A percentile compares a stretch with the other conserved stretches of the same genome.
These are phyloP conservation scores for Aspergillus sp. DNA, from an alignment of 2,329 filamentous ascomycete genomes.

Conservation along the genomic window DNA sequence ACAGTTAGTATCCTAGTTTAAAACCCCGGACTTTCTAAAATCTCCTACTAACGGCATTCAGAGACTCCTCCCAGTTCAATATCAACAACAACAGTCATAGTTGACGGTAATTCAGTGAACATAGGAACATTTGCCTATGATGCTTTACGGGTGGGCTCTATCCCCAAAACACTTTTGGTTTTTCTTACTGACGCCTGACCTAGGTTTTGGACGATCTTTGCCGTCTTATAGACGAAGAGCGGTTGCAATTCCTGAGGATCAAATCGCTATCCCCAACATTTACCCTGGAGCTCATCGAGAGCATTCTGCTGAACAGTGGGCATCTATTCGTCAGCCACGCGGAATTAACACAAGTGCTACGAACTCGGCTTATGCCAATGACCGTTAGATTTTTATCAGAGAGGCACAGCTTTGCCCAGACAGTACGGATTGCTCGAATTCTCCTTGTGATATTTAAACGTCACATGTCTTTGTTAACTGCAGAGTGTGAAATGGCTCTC, in stretches of 20 bases:
- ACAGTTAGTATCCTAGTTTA: slow-evolving; percentile 52
- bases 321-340: slow-evolving; percentile 70
- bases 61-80: slow-evolving; percentile 43
- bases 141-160: slow-evolving; percentile 62
- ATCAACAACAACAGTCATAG: slow-evolving; percentile 62
- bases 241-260: slow-evolving; percentile 75
- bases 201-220: slow-evolving; percentile 86
- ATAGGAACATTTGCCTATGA: slow-evolving; percentile 76
- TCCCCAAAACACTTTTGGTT: background rate
- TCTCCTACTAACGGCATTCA: slow-evolving; percentile 1
- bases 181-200: slow-evolving; percentile 7
- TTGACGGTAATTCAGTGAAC: slow-evolving; percentile 59
- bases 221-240: slow-evolving; percentile 77
- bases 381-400: slow-evolving; percentile 74
- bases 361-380: slow-evolving; percentile 74
- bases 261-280: slow-evolving; percentile 75
- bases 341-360: slow-evolving; percentile 76
- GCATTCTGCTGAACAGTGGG: slow-evolving; percentile 80
- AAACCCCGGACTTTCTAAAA: too few species aligned
- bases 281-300: slow-evolving; percentile 87
- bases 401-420: slow-evolving; percentile 72
- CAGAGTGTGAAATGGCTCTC: slow-evolving; percentile 78
- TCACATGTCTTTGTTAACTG: slow-evolving; percentile 68
- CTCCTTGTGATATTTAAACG: slow-evolving; percentile 75
- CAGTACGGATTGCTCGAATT: slow-evolving; percentile 76